Evolutionary conservation across 768 basidiomycete species (phyloP), one percentile per base, ranked within the genome.

Genomic region (Mrakia frigida): DNA sequence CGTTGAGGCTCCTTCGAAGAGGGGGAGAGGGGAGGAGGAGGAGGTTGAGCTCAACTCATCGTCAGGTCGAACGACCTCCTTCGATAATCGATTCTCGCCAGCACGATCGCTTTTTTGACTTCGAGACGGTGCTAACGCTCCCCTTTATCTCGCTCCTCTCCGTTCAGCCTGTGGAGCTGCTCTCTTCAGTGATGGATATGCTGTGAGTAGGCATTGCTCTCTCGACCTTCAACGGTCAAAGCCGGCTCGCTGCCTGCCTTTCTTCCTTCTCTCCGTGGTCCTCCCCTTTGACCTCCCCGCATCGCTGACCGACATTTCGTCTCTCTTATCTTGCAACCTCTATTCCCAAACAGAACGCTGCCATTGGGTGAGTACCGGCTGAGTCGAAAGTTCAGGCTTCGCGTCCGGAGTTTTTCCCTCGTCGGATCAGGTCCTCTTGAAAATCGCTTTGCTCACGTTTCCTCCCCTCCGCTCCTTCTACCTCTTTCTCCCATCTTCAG

Each of bases 401-500:
- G n/a, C n/a, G n/a, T n/a, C n/a, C n/a, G n/a, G n/a, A n/a, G n/a
- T n/a, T n/a, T n/a, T n/a, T n/a, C n/a, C n/a, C n/a, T n/a, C n/a
- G n/a, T n/a, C n/a, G n/a, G n/a, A n/a, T n/a, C n/a, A n/a, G n/a
- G n/a, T n/a, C n/a, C n/a, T n/a, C n/a, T n/a, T n/a, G n/a, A n/a
- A n/a, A n/a, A n/a, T n/a, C n/a, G n/a, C n/a, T n/a, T n/a, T n/a
- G n/a, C n/a, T n/a, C n/a, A n/a, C n/a, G n/a, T n/a, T n/a, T 71
- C 28, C 5, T 14, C 46, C 33, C 35, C n/a, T 28, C 50, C 46
- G 46, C n/a, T 25, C 43, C 11, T 18, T 21, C 2, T 7, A 25
- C 37, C 37, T 37, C 9, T 37, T 37, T 18, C n/a, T 0, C 21
- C 2, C 35, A 37, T 21, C 14, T 41, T 4, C n/a, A 69, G 91